A percentile compares a stretch with the other conserved stretches of the same genome.
phyloP scores from a whole-genome alignment of 768 basidiomycete species.

The Suillus discolor region DNA sequence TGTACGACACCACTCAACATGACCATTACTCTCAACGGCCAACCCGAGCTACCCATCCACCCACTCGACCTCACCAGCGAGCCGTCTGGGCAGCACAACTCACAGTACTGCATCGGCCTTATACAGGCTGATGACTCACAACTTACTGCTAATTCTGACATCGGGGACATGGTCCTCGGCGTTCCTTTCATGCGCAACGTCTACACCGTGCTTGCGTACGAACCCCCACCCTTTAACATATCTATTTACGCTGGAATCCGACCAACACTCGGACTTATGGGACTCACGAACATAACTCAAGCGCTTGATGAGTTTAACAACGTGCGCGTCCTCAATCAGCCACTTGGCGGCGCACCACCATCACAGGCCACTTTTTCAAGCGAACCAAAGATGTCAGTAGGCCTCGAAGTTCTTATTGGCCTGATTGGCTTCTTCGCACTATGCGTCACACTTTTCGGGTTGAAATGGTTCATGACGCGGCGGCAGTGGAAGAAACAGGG shows the following conservation, averaged over 20 bases:
- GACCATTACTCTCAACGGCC: slow-evolving; percentile 63
- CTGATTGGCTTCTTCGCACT: slow-evolving; percentile 60
- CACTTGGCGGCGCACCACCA: slow-evolving; percentile 38
- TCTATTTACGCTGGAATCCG: slow-evolving; percentile 21
- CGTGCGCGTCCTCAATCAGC: slow-evolving; percentile 67
- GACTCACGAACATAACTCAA: slow-evolving; percentile 59
- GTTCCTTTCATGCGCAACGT: slow-evolving; percentile 77
- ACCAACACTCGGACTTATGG: slow-evolving; percentile 61
- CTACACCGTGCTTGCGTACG: slow-evolving; percentile 78
- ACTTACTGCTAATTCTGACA: slow-evolving; percentile 38
- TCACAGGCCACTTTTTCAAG: slow-evolving; percentile 13
- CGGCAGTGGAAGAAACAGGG: slow-evolving; percentile 33
- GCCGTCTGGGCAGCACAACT: slow-evolving; percentile 43
- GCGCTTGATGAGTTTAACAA: slow-evolving; percentile 71
- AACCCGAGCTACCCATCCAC: slow-evolving; percentile 61
- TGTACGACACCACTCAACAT: slow-evolving; percentile 74
- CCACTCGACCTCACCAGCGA: slow-evolving; percentile 71
- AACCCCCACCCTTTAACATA: slow-evolving; percentile 46
- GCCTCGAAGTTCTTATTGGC: slow-evolving; percentile 63
- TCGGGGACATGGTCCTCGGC: slow-evolving; percentile 77
- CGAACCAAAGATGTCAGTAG: slow-evolving; percentile 51
- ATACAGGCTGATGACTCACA: slow-evolving; percentile 58
- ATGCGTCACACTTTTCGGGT: slow-evolving; percentile 53
- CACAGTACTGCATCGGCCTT: slow-evolving; percentile 59
- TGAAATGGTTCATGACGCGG: slow-evolving; percentile 53